Evolutionary conservation across 176 grass and related monocot species (phyloP), one percentile per base, ranked within the genome.

Genomic region (Carex pumila): DNA sequence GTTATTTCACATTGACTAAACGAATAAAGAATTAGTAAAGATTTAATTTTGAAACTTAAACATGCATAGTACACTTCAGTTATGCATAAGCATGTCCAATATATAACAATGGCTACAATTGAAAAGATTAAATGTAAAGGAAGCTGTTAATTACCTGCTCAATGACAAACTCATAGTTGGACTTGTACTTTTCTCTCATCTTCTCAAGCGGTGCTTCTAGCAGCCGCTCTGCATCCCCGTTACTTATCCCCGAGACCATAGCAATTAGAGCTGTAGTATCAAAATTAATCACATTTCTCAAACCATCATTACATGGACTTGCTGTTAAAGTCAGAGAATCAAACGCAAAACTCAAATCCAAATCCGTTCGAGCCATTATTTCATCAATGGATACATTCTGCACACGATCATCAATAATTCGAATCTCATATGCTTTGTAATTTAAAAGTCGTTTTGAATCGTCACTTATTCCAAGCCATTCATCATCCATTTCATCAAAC

Each of bases 231-330:
- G 87, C 91, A n/a, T 91, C 86, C 0, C 95, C 89, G 13, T 98
- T 95, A 87, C 92, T 93, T 71, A 98, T 98, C 12, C 92, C 96
- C 14, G 96, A 98, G n/a, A 93, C 89, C 43, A 93, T 76, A 0
- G 93, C 96, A 68, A 98, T 81, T 62, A 98, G 85, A 6, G 91
- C 92, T 0, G 96, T 98, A 0, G 91, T 98, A 85, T 98, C 93
- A 80, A 98, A 91, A 87, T 98, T 98, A 72, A 98, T 63, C 65
- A 89, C 57, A 63, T 93, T 87, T 22, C 61, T 86, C 11, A 89
- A 89, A 79, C 71, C 65, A 71, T 79, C 30, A 39, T 17, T n/a
- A 15, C 54, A 61, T 7, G 53, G 47, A 19, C 50, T 70, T 80
- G 89, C 87, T 84, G 87, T 98, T 56, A 72, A 77, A 36, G 88